Conservation (phyloP, 75 land plant species). For the Azolla pinnata region DNA sequence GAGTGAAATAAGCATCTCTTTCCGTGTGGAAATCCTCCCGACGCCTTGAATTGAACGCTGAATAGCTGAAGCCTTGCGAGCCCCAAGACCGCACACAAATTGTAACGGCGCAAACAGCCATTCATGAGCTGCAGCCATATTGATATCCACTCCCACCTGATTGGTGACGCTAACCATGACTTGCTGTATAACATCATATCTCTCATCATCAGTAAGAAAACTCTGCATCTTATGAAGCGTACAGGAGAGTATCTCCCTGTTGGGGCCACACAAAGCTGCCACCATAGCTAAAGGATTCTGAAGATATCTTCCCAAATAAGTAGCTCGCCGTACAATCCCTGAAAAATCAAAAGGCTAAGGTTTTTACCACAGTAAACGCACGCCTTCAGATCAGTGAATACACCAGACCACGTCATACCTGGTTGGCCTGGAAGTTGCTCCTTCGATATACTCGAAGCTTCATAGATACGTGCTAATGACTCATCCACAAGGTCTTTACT, state of each 20-base stretch:
- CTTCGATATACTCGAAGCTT: slow-evolving; percentile 71
- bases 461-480: slow-evolving; percentile 71
- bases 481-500: slow-evolving; percentile 69
- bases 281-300: slow-evolving; percentile 95
- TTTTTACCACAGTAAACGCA: too few species aligned
- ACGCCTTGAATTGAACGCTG: slow-evolving; percentile 65
- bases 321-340: slow-evolving; percentile 92
- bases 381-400: background rate
- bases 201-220: slow-evolving; percentile 70
- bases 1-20: slow-evolving; percentile 45
- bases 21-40: slow-evolving; percentile 63
- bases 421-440: slow-evolving; percentile 80
- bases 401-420: slow-evolving; percentile 30
- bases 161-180: slow-evolving; percentile 83
- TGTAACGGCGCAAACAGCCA: slow-evolving; percentile 91
- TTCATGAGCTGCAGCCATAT: slow-evolving; percentile 82
- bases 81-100: slow-evolving; percentile 88
- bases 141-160: slow-evolving; percentile 83
- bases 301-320: slow-evolving; percentile 81
- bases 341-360: slow-evolving; percentile 10
- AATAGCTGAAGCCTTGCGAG: slow-evolving; percentile 78
- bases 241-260: slow-evolving; percentile 77
- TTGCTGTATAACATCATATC: slow-evolving; percentile 75
- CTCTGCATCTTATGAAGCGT: slow-evolving; percentile 57
- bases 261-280: slow-evolving; percentile 87